These are phyloP conservation scores for Citrus glauca DNA, from an alignment of 345 rosid species.

Conservation along the genomic window DNA sequence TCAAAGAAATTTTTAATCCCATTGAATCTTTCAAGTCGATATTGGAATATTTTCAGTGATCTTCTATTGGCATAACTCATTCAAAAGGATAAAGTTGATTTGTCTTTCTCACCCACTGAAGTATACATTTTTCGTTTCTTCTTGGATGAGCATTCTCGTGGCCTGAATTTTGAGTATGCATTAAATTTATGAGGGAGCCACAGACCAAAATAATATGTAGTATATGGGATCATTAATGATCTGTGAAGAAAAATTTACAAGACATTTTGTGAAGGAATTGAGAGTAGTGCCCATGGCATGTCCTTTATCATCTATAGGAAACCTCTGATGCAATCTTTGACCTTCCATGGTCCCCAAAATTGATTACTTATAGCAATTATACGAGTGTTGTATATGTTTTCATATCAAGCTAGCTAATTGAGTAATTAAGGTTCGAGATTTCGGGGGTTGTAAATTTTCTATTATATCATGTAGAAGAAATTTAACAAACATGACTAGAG, in stretches of 20 bases:
- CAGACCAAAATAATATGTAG: background rate
- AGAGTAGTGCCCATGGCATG: background rate
- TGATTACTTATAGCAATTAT: background rate
- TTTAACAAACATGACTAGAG: too few relatives aligned
- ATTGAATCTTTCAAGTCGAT: conserved; percentile 4
- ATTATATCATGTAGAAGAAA: too few relatives aligned
- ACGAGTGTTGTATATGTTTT: background rate
- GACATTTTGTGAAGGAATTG: background rate
- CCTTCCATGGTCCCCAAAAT: background rate
- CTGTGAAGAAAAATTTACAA: background rate
- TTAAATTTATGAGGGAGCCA: background rate
- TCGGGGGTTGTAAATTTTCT: too few relatives aligned
- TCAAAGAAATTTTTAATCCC: background rate
- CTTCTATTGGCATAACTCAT: conserved; percentile 4
- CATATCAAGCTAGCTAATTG: background rate
- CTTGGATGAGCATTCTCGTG: background rate
- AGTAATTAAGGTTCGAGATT: too few relatives aligned
- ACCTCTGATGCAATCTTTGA: background rate
- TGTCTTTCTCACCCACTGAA: background rate
- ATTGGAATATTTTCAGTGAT: conserved; percentile 5
- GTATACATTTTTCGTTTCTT: background rate
- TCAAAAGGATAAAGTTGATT: background rate
- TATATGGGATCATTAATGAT: background rate
- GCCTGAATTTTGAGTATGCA: background rate
- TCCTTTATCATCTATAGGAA: background rate